Base-by-base conservation (phyloP, 306 rosid genomes). In the Canavalia gladiata region DNA sequence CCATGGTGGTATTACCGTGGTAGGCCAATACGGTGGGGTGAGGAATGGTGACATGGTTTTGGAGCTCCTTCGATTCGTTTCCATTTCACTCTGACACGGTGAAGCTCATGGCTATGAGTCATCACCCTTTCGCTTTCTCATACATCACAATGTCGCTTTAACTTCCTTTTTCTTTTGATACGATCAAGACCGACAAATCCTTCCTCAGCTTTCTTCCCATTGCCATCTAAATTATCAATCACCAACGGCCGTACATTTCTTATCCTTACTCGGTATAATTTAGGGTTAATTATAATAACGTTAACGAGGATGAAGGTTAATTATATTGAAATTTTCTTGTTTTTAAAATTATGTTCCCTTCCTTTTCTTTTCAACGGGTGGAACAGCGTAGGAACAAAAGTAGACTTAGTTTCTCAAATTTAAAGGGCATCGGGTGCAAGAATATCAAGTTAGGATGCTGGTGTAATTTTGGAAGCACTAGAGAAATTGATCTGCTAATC, bases 101-200 rank as follows among this genome's bases (percentile, higher is more conserved):
- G 60, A 45, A 76, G 49, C 29, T 11, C 63, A 25, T 49, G 73
- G 81, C 63, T 8, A 76, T 37, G 12, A 35, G 0, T 34, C 31
- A 25, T 28, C 42, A 41, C 5, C n/a, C 73, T 51, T 37, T 77
- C 73, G 51, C 50, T 64, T 77, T 77, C 81, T 25, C 42, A 49
- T 41, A 18, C 73, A 18, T 64, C 35, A n/a, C 45, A 18, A n/a
- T 0, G 10, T 30, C 37, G 25, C 39, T 46, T 75, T 33, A 39
- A 39, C 25, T 33, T 7, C 31, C 9, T 45, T 76, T 62, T 12
- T 59, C 12, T 58, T 60, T 76, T 47, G 46, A 12, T 74, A 33
- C 56, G 5, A 39, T 6, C 72, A 7, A 12, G 0, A 10, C 50
- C 64, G 51, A 57, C 66, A 39, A 8, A 8, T 28, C 28, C 78